Base-by-base conservation (phyloP, 441 rosid species). In the Macaranga tanarius region DNA sequence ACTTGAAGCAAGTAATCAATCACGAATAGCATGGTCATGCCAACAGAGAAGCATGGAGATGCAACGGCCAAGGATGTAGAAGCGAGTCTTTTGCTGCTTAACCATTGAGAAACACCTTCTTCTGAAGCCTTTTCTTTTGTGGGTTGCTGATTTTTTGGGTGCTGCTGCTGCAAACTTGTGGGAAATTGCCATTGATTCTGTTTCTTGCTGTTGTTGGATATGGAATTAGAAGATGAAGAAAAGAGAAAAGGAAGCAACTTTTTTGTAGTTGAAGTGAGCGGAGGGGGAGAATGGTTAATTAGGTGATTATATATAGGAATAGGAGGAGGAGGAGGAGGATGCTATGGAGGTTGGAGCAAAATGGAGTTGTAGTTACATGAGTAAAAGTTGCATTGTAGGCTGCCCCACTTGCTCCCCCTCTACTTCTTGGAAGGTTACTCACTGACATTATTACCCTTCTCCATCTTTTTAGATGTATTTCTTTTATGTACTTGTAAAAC, bases 31-130 rank as follows among this genome's bases (percentile, higher is more conserved):
- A 69, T 85, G 87, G 63, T 90, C 83, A 20, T 83, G 87, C 92
- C 93, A 90, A 25, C 92, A 89, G 2, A 90, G 76, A 40, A 90
- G 85, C 93, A 89, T 89, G 48, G 85, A 86, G 79, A 87, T 73
- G 78, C 92, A 90, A 5, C 92, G 93, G 6, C 87, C 84, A 0
- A 89, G 82, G 58, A 89, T 89, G 67, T 87, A 90, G 59, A 89
- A 81, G 4, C 91, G 86, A 56, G 90, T 89, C 75, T 85, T 87
- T 55, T 87, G 90, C 22, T 90, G 96, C 68, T 86, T 90, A 2
- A 79, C 89, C 85, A 87, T 78, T 15, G 25, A 31, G 69, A 83
- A 57, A 20, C 89, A 86, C 62, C 82, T 83, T 7, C 80, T 77
- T 40, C 85, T 17, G 28, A 90, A 45, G 55, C 84, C 72, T 12